Percentiles rank a stretch among this genome's conserved stretches.
Evolutionary conservation across 495 filamentous ascomycete species (phyloP).

Genomic region (Penicillium cataractarum): DNA sequence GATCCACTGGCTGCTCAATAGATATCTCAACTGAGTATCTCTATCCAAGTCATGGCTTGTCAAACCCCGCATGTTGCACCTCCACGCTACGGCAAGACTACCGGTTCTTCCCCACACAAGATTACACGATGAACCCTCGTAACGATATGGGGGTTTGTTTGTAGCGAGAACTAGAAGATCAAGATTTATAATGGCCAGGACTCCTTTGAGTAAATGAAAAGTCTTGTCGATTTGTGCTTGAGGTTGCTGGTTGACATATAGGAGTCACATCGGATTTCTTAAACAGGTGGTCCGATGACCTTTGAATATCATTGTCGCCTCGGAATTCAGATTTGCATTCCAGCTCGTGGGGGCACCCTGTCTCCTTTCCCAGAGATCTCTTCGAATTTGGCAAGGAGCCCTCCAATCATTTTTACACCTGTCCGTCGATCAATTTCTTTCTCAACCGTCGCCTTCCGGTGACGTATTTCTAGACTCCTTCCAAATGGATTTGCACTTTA

Average conservation of each 20-base stretch:
- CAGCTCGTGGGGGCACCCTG: neutral
- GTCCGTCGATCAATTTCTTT: neutral
- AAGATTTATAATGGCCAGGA: no score
- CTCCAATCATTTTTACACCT: neutral
- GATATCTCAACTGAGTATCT: neutral
- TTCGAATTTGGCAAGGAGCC: neutral
- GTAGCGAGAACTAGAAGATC: no score
- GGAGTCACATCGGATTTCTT: no score
- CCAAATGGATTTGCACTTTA: neutral
- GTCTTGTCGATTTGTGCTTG: neutral
- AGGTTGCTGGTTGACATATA: no score
- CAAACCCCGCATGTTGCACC: neutral
- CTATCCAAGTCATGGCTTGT: neutral
- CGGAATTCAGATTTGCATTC: neutral
- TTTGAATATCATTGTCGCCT: neutral
- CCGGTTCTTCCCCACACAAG: neutral
- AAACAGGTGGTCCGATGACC: no score
- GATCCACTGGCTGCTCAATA: neutral
- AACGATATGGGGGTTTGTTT: neutral
- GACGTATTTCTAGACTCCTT: neutral
- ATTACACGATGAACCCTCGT: neutral
- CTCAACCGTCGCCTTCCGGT: neutral
- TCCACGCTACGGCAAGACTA: slow-evolving; percentile 1
- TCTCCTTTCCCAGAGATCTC: neutral
- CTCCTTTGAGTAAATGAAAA: neutral